Percentiles rank a stretch among this genome's conserved stretches.
These are phyloP conservation scores for Penicillium paradoxum DNA, from an alignment of 495 filamentous ascomycete species.

Conservation along the genomic window DNA sequence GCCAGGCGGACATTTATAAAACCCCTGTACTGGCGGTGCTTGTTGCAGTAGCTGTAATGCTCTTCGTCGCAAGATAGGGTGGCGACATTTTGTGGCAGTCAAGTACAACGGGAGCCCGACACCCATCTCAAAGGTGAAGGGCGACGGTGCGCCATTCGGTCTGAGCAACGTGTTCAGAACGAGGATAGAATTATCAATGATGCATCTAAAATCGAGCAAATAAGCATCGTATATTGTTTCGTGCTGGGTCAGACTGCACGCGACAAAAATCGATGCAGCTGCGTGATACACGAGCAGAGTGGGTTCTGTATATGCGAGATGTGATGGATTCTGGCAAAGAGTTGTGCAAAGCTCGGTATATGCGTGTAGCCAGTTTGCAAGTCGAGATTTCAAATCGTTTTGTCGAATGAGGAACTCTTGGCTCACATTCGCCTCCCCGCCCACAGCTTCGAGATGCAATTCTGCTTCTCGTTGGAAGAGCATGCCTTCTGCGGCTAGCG, in stretches of 20 bases:
- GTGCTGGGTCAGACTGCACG: constrained; percentile 11
- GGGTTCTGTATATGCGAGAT: constrained; percentile 4
- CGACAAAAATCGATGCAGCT: constrained; percentile 10
- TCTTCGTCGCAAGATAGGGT: constrained; percentile 23
- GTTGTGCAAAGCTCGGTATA: constrained; percentile 4
- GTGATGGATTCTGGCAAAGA: background rate
- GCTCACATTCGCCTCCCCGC: background rate
- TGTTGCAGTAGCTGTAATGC: constrained; percentile 25
- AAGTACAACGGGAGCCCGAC: constrained; percentile 34
- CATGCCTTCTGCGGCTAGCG: constrained; percentile 15
- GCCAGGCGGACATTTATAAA: constrained; percentile 19
- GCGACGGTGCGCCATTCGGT: constrained; percentile 23
- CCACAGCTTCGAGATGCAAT: background rate
- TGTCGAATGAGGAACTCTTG: constrained; percentile 7
- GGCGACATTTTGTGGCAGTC: constrained; percentile 30
- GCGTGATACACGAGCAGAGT: constrained; percentile 10
- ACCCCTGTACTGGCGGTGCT: constrained; percentile 28
- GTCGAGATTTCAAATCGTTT: constrained; percentile 3
- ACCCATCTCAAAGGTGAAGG: constrained; percentile 36
- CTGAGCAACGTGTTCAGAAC: constrained; percentile 11
- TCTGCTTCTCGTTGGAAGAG: constrained; percentile 19
- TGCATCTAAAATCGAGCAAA: constrained; percentile 23
- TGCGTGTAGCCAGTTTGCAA: constrained; percentile 5
- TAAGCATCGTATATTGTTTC: constrained; percentile 21
- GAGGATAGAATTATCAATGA: constrained; percentile 26